Conservation (phyloP, 441 rosid genomes). For the Raphanus hybrid region DNA sequence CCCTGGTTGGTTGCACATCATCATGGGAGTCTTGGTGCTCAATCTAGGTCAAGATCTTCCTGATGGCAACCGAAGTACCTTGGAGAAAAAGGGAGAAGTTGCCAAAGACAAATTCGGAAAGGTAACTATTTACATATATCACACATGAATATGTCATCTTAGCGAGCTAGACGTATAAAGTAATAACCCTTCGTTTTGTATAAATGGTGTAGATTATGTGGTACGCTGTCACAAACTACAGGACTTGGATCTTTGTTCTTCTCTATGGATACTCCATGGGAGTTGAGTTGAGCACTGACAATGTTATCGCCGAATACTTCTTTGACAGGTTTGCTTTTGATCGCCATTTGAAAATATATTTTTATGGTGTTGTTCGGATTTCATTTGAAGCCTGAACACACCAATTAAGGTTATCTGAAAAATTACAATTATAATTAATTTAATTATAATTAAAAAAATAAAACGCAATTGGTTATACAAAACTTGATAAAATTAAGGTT, state of each 20-base stretch:
- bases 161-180: not conserved
- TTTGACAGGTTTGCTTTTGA: conserved; percentile 55
- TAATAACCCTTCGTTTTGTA: not conserved
- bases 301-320: conserved; percentile 72
- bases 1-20: conserved; percentile 70
- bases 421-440: too few species aligned
- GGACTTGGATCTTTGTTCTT: conserved; percentile 69
- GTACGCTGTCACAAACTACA: conserved; percentile 65
- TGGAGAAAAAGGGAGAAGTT: conserved; percentile 72
- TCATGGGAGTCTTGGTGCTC: conserved; percentile 74
- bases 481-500: too few species aligned
- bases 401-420: too few species aligned
- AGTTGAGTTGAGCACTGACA: conserved; percentile 67
- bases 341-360: not conserved
- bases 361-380: conserved; percentile 46
- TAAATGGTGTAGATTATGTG: conserved; percentile 52
- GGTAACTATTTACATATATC: conserved; percentile 41
- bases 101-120: conserved; percentile 72
- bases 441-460: too few species aligned
- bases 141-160: not conserved
- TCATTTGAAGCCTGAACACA: conserved; percentile 46
- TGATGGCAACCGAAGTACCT: conserved; percentile 62
- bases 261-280: conserved; percentile 73
- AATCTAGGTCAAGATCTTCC: conserved; percentile 86
- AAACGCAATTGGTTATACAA: too few species aligned